Percentiles rank a stretch among this genome's conserved stretches.
phyloP scores from a whole-genome alignment of 441 rosid species.

The Dalechampia spathulata region DNA sequence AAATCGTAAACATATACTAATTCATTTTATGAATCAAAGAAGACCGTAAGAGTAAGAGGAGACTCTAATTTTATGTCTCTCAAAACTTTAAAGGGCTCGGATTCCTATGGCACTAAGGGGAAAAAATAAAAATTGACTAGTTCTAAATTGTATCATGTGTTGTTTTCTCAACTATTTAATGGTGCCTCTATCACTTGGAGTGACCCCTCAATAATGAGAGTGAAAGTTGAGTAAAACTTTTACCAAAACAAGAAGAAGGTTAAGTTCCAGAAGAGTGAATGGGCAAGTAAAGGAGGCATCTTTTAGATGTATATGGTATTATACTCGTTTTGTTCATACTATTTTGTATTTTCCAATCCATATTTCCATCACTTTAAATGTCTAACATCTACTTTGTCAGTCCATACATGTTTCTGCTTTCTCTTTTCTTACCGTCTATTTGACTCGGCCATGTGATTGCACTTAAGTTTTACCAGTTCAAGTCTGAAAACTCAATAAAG shows the following conservation, averaged over 20 bases:
- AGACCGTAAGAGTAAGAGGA: too few species aligned
- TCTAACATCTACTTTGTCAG: constrained; percentile 20
- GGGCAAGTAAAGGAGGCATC: constrained; percentile 69
- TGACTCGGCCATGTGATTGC: constrained; percentile 25
- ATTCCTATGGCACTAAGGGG: constrained; percentile 29
- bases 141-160: constrained; percentile 64
- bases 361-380: constrained; percentile 9
- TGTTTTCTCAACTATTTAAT: constrained; percentile 57
- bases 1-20: too few species aligned
- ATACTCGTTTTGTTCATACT: constrained; percentile 29
- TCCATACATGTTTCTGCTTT: neutral
- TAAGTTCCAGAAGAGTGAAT: constrained; percentile 52
- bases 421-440: neutral
- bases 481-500: too few species aligned
- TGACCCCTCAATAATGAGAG: constrained; percentile 28
- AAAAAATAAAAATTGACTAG: constrained; percentile 21
- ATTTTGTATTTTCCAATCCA: constrained; percentile 23
- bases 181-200: constrained; percentile 15
- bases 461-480: constrained; percentile 6
- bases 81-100: constrained; percentile 10
- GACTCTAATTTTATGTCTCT: neutral
- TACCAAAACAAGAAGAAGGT: constrained; percentile 35
- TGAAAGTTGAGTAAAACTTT: constrained; percentile 49
- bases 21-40: too few species aligned
- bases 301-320: too few species aligned